phyloP scores from a whole-genome alignment of 345 rosid species.

The Litchi chinensis region DNA sequence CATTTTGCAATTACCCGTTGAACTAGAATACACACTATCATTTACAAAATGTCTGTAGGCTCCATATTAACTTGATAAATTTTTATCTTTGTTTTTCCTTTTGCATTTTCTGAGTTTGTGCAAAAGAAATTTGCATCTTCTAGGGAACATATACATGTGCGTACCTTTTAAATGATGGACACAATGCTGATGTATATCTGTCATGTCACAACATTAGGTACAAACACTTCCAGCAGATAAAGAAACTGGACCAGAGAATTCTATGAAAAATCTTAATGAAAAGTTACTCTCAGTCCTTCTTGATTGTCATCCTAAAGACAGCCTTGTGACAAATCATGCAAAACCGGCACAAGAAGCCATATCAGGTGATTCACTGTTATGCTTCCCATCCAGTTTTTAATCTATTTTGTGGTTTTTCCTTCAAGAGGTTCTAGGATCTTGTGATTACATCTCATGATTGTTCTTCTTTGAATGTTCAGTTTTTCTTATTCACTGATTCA shows the following conservation, averaged over 20 bases:
- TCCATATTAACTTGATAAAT: neutral
- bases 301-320: constrained; percentile 52
- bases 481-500: constrained; percentile 3
- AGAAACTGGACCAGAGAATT: constrained; percentile 38
- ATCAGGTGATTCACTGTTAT: constrained; percentile 43
- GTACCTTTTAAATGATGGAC: neutral
- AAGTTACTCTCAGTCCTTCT: constrained; percentile 64
- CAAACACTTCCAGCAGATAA: constrained; percentile 34
- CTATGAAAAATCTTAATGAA: constrained; percentile 56
- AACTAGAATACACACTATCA: neutral
- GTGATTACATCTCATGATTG: neutral
- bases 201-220: constrained; percentile 27
- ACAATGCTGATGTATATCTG: neutral
- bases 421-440: neutral
- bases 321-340: constrained; percentile 29
- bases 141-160: neutral
- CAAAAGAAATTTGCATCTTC: neutral
- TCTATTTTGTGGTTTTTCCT: neutral
- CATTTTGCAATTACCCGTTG: neutral
- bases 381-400: neutral
- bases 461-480: constrained; percentile 6
- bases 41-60: neutral
- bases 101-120: neutral
- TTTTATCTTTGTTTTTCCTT: neutral
- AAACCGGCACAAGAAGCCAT: constrained; percentile 31